Evolutionary conservation across 2,329 filamentous ascomycete species (phyloP).

Genomic region (Beauveria caledonica): DNA sequence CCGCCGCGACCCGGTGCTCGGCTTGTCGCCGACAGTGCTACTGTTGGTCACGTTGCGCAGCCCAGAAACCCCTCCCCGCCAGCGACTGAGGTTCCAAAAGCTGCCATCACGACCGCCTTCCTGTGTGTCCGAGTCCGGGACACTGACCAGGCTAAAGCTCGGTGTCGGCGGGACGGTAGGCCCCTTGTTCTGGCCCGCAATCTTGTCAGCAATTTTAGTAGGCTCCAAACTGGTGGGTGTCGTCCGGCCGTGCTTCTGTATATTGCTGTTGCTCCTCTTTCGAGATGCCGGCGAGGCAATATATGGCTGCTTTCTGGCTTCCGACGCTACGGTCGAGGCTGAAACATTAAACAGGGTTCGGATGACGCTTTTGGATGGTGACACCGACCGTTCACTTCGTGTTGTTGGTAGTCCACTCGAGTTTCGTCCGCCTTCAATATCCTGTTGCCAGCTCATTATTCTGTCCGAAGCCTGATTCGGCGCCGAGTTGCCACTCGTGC

Average conservation of each 20-base stretch:
- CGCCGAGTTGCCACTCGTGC: constrained; percentile 21
- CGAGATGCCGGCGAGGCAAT: constrained; percentile 21
- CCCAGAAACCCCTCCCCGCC: constrained; percentile 35
- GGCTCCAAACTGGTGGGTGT: not conserved
- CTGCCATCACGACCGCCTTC: constrained; percentile 34
- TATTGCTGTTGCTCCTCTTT: constrained; percentile 8
- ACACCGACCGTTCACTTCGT: constrained; percentile 48
- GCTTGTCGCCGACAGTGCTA: constrained; percentile 16
- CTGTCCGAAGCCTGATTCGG: constrained; percentile 51
- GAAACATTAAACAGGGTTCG: constrained; percentile 29
- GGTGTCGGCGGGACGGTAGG: constrained; percentile 40
- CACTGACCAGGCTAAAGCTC: constrained; percentile 42
- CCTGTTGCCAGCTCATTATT: constrained; percentile 82
- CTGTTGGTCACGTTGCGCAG: constrained; percentile 23
- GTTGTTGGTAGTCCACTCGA: constrained; percentile 30
- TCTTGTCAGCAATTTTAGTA: constrained; percentile 14
- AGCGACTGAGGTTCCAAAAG: constrained; percentile 52
- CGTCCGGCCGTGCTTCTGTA: not conserved
- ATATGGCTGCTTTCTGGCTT: constrained; percentile 38
- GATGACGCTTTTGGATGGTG: constrained; percentile 37
- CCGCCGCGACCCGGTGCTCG: constrained; percentile 12
- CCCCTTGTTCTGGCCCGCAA: constrained; percentile 19
- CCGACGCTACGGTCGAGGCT: constrained; percentile 34
- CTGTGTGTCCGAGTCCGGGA: constrained; percentile 26
- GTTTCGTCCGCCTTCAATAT: constrained; percentile 38